phyloP scores from a whole-genome alignment of 1,139 yeast species.

The Geotrichum reessii region DNA sequence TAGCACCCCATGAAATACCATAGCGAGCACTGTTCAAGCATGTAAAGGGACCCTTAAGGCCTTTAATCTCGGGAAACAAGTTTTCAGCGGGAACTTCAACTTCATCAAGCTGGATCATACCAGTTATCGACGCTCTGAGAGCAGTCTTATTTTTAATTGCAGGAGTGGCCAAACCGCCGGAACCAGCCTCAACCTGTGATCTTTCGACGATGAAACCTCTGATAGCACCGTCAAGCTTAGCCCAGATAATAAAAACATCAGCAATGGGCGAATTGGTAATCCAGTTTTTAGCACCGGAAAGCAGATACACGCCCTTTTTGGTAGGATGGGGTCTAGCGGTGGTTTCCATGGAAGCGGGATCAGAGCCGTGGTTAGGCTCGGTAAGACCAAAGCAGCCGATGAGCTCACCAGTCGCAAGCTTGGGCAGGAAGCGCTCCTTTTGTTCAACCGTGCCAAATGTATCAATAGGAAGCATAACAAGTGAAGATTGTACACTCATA shows the following conservation, averaged over 20 bases:
- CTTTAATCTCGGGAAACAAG: constrained; percentile 38
- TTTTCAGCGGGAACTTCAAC: constrained; percentile 44
- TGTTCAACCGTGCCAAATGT: constrained; percentile 41
- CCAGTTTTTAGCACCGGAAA: constrained; percentile 43
- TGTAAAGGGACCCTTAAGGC: constrained; percentile 44
- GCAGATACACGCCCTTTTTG: constrained; percentile 40
- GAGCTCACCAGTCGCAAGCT: constrained; percentile 41
- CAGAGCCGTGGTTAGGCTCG: constrained; percentile 45
- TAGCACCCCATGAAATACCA: constrained; percentile 44
- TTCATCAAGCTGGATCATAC: constrained; percentile 43
- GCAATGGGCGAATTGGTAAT: constrained; percentile 46
- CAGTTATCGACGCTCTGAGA: constrained; percentile 43
- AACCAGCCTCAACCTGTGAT: constrained; percentile 28
- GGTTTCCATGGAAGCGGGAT: constrained; percentile 44
- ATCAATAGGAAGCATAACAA: constrained; percentile 43
- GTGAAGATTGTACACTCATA: constrained; percentile 44
- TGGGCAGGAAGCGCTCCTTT: constrained; percentile 40
- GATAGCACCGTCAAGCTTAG: constrained; percentile 41
- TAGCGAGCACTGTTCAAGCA: constrained; percentile 43
- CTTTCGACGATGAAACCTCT: constrained; percentile 43
- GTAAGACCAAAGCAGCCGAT: constrained; percentile 44
- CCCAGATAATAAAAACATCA: constrained; percentile 42
- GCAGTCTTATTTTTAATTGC: constrained; percentile 39
- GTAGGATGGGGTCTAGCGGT: constrained; percentile 40
- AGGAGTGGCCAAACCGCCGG: constrained; percentile 39